Evolutionary conservation across 805 yeast genomes (phyloP).

Genomic region (Cyberlindnera suaveolens): DNA sequence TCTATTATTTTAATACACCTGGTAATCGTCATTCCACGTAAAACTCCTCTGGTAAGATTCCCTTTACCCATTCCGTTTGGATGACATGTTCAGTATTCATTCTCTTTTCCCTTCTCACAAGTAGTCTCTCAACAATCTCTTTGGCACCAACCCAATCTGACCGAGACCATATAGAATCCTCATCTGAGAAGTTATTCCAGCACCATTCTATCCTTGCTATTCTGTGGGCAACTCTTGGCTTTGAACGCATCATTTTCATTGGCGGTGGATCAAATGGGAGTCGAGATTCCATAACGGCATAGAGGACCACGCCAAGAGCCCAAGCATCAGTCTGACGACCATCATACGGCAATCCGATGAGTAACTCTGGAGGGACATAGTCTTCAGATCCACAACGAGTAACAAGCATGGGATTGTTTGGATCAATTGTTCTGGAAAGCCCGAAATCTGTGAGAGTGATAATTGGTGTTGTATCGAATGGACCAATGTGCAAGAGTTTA

Average conservation of each 20-base stretch:
- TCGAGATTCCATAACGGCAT: constrained; percentile 76
- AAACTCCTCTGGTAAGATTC: constrained; percentile 7
- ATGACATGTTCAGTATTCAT: constrained; percentile 29
- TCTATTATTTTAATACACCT: neutral
- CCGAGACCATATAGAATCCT: constrained; percentile 7
- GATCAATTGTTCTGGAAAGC: constrained; percentile 62
- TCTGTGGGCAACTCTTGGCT: constrained; percentile 69
- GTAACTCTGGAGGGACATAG: constrained; percentile 89
- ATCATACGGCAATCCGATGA: constrained; percentile 86
- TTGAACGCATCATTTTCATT: constrained; percentile 34
- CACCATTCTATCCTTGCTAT: constrained; percentile 92
- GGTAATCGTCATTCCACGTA: too few species aligned
- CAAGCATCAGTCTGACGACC: constrained; percentile 90
- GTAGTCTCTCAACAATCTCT: constrained; percentile 41
- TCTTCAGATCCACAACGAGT: constrained; percentile 97
- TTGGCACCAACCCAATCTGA: constrained; percentile 42
- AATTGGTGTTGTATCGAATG: constrained; percentile 26
- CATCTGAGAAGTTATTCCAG: constrained; percentile 54
- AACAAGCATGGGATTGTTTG: constrained; percentile 55
- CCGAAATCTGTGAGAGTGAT: constrained; percentile 85
- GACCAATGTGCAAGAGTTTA: constrained; percentile 20
- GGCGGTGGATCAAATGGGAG: constrained; percentile 91
- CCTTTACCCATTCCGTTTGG: constrained; percentile 30
- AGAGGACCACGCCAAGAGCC: constrained; percentile 91
- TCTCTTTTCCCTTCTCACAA: constrained; percentile 44